Evolutionary conservation across 192 early-diverging fungal species (phyloP), one percentile per base, ranked within the genome.

Genomic region (Dispira parvispora): DNA sequence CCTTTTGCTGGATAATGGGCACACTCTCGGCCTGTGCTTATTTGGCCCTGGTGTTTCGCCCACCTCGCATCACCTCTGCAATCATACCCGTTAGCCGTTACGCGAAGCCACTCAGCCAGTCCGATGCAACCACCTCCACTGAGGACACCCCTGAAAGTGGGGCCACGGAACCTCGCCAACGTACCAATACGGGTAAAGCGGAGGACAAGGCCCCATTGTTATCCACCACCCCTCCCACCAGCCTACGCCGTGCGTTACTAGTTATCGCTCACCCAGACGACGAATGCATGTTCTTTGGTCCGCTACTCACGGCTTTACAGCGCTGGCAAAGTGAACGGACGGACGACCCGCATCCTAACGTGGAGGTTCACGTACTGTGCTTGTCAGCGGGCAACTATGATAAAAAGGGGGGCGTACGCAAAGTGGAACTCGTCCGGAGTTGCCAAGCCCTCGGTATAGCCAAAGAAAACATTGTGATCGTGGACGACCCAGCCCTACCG

Each of bases 261-360:
- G 73, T 91, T 14, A 91, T 81, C 18, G 88, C 93, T 9, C 93
- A 96, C 70, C 95, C 95, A 0, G 95, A 98, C 76, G 95, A 98
- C 71, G 95, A 98, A 65, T 92, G 89, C 79, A 94, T 96, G 91
- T 98, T 98, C 74, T 98, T 98, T 76, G 80, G 82, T 13, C 92
- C 92, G 0, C 88, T 88, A 11, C 63, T 93, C 1, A 65, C 80
- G 43, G 69, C 67, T 47, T 64, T 93, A 18, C 55, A 27, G 5
- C 55, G 27, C 21, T 57, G 55, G 55, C n/a, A 28, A 38, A 57
- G 26, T 8, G 11, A 26, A 11, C 27, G 38, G 25, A 13, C 55
- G 25, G 28, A 25, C 52, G 68, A 67, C 12, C 71, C 66, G 43
- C 65, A 70, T 20, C 68, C 69, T 20, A 79, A 76, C 47, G 77